Evolutionary conservation across 495 filamentous ascomycete genomes (phyloP).

Genomic region (Lentithecium fluviatile): DNA sequence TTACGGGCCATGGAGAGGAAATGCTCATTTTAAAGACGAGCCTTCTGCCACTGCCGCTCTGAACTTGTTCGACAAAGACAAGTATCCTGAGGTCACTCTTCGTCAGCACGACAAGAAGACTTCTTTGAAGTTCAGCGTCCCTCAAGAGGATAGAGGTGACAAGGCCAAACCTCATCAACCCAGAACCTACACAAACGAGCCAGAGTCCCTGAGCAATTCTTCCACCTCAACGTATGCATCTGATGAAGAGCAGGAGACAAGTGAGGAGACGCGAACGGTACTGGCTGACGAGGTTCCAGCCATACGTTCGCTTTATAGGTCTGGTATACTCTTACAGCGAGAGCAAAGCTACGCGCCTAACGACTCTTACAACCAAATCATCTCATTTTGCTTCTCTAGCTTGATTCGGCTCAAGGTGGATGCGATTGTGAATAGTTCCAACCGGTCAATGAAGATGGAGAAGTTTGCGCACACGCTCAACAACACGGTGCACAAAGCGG

Average conservation of each 20-base stretch:
- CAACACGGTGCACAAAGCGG: conserved; percentile 17
- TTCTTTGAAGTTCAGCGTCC: conserved; percentile 21
- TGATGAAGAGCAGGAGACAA: neutral
- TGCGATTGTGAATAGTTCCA: conserved; percentile 31
- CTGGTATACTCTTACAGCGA: conserved; percentile 15
- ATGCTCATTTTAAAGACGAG: conserved; percentile 9
- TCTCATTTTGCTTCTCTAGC: conserved; percentile 23
- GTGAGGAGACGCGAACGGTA: neutral
- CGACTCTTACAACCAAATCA: conserved; percentile 19
- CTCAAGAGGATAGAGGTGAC: neutral
- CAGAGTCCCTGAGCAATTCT: neutral
- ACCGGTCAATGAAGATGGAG: conserved; percentile 5
- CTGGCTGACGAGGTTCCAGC: conserved; percentile 11
- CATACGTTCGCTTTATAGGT: conserved; percentile 10
- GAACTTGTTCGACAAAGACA: neutral
- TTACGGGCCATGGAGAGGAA: conserved; percentile 12
- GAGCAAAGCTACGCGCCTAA: conserved; percentile 27
- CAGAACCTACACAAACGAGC: neutral
- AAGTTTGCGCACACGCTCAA: conserved; percentile 9
- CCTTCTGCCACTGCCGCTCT: conserved; percentile 10
- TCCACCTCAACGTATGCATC: conserved; percentile 2
- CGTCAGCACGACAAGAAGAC: conserved; percentile 6
- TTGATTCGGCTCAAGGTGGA: conserved; percentile 24
- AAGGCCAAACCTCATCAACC: neutral
- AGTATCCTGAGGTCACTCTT: conserved; percentile 9